These are phyloP conservation scores for Raddia guianensis DNA, from an alignment of 176 grass and related monocot genomes.

Conservation along the genomic window DNA sequence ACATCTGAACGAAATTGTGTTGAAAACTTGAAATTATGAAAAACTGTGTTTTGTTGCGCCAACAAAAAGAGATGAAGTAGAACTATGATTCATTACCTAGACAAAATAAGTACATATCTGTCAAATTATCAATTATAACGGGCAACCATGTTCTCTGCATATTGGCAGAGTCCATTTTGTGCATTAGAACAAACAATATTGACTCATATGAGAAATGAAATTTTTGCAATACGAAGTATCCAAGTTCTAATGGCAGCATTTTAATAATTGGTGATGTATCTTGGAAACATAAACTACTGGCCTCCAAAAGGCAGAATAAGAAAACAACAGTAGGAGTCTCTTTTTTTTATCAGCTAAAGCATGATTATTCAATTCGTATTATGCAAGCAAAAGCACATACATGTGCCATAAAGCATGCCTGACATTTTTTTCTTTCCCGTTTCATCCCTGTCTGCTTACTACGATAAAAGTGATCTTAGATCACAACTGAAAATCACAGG, in stretches of 20 bases:
- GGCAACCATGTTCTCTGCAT: constrained; percentile 9
- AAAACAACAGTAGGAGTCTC: constrained; percentile 38
- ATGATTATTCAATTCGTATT: constrained; percentile 49
- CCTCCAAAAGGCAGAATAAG: constrained; percentile 9
- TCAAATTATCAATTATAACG: background rate
- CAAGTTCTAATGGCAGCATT: background rate
- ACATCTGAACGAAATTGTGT: background rate
- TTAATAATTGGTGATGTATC: constrained; percentile 20
- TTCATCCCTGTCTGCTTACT: background rate
- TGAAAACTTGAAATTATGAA: background rate
- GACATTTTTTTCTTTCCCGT: background rate
- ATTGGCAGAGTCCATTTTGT: background rate
- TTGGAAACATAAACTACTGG: constrained; percentile 2
- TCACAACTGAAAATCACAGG: constrained; percentile 13
- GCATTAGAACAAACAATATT: background rate
- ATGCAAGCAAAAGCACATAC: constrained; percentile 41
- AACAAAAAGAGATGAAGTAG: background rate
- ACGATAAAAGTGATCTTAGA: constrained; percentile 3
- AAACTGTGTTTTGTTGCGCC: background rate
- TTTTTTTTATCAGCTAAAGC: constrained; percentile 48
- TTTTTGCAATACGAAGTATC: background rate
- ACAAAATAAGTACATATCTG: background rate
- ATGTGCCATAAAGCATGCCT: constrained; percentile 42
- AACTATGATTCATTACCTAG: background rate
- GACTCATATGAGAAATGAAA: background rate